Base-by-base conservation (phyloP, 371 early-diverging fungal genomes). In the Blakeslea trispora region DNA sequence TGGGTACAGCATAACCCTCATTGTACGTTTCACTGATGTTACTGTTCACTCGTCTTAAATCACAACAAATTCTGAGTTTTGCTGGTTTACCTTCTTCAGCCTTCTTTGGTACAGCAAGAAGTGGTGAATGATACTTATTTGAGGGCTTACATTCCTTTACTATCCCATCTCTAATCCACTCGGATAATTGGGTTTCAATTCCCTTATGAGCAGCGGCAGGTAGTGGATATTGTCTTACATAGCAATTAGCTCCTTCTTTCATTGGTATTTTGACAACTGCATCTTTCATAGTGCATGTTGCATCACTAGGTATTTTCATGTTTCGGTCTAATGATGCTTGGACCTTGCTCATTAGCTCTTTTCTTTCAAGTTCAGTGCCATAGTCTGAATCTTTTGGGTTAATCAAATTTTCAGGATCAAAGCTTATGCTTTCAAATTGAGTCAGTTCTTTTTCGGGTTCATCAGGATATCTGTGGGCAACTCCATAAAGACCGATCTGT, bases 381-480 rank as follows among this genome's bases (percentile, higher is more conserved):
- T 31, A 55, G 31, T 47, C 31, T 14, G 56, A 37, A 31, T 55
- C 31, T 17, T 55, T 42, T 28, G 56, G 56, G 13, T 55, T 24
- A 11, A 28, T 21, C 21, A 32, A 21, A 6, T 55, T 41, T 28
- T 47, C 13, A 5, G 14, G 40, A 48, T 55, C 56, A 41, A 21
- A 45, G 32, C 41, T 55, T 15, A 55, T 18, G 28, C 47, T 45
- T 47, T 55, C 23, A 39, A 55, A 55, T 46, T 55, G 55, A 10
- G 11, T 19, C 4, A 18, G 0, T 35, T 53, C 55, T 11, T 55
- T 45, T 13, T 21, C 28, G 1, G 37, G 37, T 1, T 55, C 48
- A 18, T 55, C 32, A 10, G 55, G 55, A 53, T 14, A 77, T 62
- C 5, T 17, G 5, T 43, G 17, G 2, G 58, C 58, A 5, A 51